Conservation (phyloP, 768 basidiomycete species). For the Russula brevipes region DNA sequence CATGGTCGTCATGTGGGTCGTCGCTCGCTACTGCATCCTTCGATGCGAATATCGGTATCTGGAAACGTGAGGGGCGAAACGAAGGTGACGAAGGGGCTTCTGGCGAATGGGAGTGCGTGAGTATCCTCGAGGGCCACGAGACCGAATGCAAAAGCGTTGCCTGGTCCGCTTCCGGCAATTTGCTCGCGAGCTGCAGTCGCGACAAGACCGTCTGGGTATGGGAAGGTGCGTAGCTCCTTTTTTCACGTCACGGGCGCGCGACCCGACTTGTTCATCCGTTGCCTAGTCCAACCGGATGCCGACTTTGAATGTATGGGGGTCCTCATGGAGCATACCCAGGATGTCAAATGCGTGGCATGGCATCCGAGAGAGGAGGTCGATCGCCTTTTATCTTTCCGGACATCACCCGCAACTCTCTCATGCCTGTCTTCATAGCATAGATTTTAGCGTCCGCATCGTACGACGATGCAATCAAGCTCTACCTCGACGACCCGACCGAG, state of each 20-base stretch:
- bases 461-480: conserved; percentile 93
- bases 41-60: conserved; percentile 86
- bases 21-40: conserved; percentile 91
- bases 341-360: conserved; percentile 94
- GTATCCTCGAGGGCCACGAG: conserved; percentile 89
- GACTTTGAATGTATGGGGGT: conserved; percentile 96
- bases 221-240: conserved; percentile 66
- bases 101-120: conserved; percentile 81
- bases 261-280: not conserved
- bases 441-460: conserved; percentile 96
- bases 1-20: conserved; percentile 85
- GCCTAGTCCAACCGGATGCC: conserved; percentile 78
- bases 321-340: conserved; percentile 94
- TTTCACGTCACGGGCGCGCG: not conserved
- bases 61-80: conserved; percentile 62
- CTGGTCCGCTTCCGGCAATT: conserved; percentile 41
- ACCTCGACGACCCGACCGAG: conserved; percentile 86
- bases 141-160: conserved; percentile 76
- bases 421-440: conserved; percentile 40
- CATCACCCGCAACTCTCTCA: conserved; percentile 8
- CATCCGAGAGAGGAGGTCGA: conserved; percentile 85
- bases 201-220: conserved; percentile 99
- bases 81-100: conserved; percentile 33
- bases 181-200: conserved; percentile 91
- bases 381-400: conserved; percentile 4